These are phyloP conservation scores for Coffea humblotiana DNA, from an alignment of 305 asterid genomes.

Conservation along the genomic window DNA sequence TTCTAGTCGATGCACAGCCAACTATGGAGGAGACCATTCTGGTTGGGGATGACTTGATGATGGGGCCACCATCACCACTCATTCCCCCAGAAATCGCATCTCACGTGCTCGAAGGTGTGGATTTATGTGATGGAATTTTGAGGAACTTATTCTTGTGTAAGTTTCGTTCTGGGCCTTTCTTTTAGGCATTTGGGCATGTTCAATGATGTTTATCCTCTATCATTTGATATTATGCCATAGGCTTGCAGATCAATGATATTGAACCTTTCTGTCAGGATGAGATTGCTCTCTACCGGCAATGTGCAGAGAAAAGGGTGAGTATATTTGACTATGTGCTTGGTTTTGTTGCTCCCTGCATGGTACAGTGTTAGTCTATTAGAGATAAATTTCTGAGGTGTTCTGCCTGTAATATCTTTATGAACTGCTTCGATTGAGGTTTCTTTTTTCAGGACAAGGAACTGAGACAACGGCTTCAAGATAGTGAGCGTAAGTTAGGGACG, in stretches of 20 bases:
- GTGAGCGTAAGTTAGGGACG: slow-evolving; percentile 77
- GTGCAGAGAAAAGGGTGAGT: slow-evolving; percentile 90
- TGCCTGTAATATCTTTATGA: not conserved
- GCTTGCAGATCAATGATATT: slow-evolving; percentile 85
- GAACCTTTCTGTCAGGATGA: slow-evolving; percentile 99
- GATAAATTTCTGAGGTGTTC: not conserved
- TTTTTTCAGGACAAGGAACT: slow-evolving; percentile 69
- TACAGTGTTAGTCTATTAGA: not conserved
- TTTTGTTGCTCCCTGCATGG: not conserved
- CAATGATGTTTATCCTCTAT: slow-evolving; percentile 14
- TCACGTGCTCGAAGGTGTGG: slow-evolving; percentile 90
- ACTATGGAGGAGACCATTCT: slow-evolving; percentile 93
- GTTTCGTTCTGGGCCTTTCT: too few species aligned
- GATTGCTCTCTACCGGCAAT: slow-evolving; percentile 73
- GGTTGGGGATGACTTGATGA: slow-evolving; percentile 98
- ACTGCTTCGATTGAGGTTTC: slow-evolving; percentile 12
- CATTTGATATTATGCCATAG: slow-evolving; percentile 29
- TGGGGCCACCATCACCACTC: slow-evolving; percentile 91
- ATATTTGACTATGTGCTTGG: slow-evolving; percentile 11
- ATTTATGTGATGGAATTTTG: slow-evolving; percentile 86
- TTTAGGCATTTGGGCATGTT: not conserved
- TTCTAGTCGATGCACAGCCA: slow-evolving; percentile 80
- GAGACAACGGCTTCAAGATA: slow-evolving; percentile 81
- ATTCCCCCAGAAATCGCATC: slow-evolving; percentile 97
- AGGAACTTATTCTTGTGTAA: slow-evolving; percentile 87